These are phyloP conservation scores for Umbelopsis sp. DNA, from an alignment of 192 early-diverging fungal species.

Conservation along the genomic window DNA sequence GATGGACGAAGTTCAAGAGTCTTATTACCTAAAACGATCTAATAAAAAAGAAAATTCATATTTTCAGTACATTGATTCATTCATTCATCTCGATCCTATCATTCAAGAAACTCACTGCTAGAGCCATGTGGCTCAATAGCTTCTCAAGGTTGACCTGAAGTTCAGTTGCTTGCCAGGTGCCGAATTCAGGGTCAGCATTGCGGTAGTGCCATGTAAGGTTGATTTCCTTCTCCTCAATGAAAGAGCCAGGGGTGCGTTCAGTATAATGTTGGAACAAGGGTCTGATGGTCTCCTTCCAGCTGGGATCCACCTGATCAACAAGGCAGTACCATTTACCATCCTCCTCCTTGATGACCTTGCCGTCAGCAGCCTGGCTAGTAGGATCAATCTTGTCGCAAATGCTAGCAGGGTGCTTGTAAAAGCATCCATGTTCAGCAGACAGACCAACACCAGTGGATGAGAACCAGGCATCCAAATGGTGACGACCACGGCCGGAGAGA, in stretches of 20 bases:
- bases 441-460: slow-evolving; percentile 84
- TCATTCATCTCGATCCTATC: background rate
- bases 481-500: slow-evolving; percentile 88
- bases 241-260: slow-evolving; percentile 95
- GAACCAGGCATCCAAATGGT: slow-evolving; percentile 94
- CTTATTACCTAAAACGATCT: slow-evolving; percentile 95
- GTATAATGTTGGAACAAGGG: slow-evolving; percentile 98
- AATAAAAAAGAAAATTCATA: slow-evolving; percentile 9
- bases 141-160: slow-evolving; percentile 97
- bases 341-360: slow-evolving; percentile 57
- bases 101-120: slow-evolving; percentile 60
- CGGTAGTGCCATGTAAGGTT: slow-evolving; percentile 99
- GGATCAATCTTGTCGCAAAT: slow-evolving; percentile 62
- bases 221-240: slow-evolving; percentile 99
- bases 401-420: slow-evolving; percentile 88
- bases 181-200: slow-evolving; percentile 93
- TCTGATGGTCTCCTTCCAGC: slow-evolving; percentile 91
- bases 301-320: slow-evolving; percentile 86
- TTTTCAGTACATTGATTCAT: background rate
- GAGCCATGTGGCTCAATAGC: slow-evolving; percentile 87
- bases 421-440: slow-evolving; percentile 97
- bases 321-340: slow-evolving; percentile 84
- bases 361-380: slow-evolving; percentile 44
- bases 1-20: slow-evolving; percentile 96
- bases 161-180: slow-evolving; percentile 97